Evolutionary conservation across 768 basidiomycete genomes (phyloP), one percentile per base, ranked within the genome.

Genomic region (Tulasnella sp.): DNA sequence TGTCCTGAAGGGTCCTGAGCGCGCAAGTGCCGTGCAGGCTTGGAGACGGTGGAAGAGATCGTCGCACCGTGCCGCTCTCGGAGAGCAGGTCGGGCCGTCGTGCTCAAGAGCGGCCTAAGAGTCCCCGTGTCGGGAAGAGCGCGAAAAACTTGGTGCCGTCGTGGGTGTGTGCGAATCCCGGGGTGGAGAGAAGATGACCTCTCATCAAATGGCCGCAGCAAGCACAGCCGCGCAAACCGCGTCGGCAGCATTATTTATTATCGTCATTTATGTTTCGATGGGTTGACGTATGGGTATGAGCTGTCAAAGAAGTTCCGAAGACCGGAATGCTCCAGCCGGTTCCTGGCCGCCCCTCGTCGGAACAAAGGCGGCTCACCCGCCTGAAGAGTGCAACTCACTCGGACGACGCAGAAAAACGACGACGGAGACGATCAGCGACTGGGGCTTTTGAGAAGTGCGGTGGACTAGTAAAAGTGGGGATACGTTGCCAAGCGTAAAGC

Each of bases 241-340:
- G 61, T 67, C 32, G 61, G 61, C 61, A 67, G 44, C 44, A 44
- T 44, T 44, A 44, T 44, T 44, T 44, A 44, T 44, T 44, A 44
- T 44, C 44, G 44, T 67, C 61, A 67, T 67, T 67, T 67, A 67
- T 67, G 61, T 67, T 67, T 67, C 51, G 61, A 20, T 26, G 61
- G 61, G 26, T 67, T 67, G 61, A 67, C 61, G 61, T 67, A 67
- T 67, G 26, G 61, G 11, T 26, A 67, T 23, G 61, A 67, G 61
- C 61, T 67, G 61, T 67, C 61, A 67, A 67, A 67, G 61, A 67
- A 67, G 61, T 67, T 18, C 61, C 61, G 61, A 67, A 67, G 61
- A 26, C 32, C 61, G 61, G 61, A 67, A 67, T 35, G 32, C 29
- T 16, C 61, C 29, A 67, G 61, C 61, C 61, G 61, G 29, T 67